Evolutionary conservation across 1,284 basidiomycete species (phyloP).

Genomic region (Cerioporus squamosus): DNA sequence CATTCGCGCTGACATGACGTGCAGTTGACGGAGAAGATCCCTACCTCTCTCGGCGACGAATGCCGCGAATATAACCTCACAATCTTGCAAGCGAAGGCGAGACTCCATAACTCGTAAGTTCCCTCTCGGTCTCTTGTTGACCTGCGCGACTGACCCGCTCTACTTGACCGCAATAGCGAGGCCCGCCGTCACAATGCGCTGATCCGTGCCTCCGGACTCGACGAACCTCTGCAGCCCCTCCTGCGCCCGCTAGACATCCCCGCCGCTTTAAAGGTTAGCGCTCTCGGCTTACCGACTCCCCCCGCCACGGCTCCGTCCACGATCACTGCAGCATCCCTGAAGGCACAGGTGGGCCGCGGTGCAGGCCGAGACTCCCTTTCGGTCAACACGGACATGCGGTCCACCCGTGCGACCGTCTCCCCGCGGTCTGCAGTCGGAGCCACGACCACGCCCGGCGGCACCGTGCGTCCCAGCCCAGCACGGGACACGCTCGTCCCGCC

Average conservation of each 20-base stretch:
- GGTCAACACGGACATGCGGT: neutral
- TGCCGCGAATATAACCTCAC: slow-evolving; percentile 36
- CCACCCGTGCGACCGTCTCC: neutral
- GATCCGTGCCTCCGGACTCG: slow-evolving; percentile 41
- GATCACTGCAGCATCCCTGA: no score
- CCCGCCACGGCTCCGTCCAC: no score
- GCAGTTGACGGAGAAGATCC: slow-evolving; percentile 49
- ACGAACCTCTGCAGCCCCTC: slow-evolving; percentile 49
- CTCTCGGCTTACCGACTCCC: no score
- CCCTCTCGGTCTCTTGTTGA: slow-evolving; percentile 1
- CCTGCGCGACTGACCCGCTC: neutral
- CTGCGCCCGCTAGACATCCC: slow-evolving; percentile 46
- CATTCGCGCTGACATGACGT: neutral
- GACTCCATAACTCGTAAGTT: slow-evolving; percentile 53
- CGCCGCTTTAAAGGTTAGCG: slow-evolving; percentile 37
- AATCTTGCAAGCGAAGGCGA: slow-evolving; percentile 42
- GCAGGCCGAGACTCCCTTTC: neutral
- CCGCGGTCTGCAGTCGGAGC: neutral
- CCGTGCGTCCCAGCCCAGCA: slow-evolving; percentile 2
- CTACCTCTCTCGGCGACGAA: slow-evolving; percentile 47
- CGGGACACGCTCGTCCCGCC: slow-evolving; percentile 17
- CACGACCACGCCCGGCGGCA: neutral
- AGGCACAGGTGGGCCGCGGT: no score
- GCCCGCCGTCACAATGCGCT: slow-evolving; percentile 52
- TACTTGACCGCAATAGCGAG: slow-evolving; percentile 41